Percentiles rank a stretch among this genome's conserved stretches.
Conservation (phyloP, 2,329 filamentous ascomycete genomes). For the Emmonsiellopsis sp. region DNA sequence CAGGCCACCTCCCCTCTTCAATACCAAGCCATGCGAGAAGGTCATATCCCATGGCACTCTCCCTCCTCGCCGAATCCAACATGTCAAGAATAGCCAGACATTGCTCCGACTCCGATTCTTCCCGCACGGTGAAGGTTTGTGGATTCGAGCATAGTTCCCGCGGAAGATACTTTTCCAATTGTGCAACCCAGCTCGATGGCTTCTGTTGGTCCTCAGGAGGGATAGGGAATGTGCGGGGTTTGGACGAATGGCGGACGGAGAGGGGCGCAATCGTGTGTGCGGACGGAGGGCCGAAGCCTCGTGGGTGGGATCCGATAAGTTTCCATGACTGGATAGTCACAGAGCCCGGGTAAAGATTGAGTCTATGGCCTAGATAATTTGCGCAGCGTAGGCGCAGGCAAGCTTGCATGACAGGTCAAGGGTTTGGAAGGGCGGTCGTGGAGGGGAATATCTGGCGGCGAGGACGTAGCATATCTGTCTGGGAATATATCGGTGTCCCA, state of each 20-base stretch:
- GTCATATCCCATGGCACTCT: conserved; percentile 22
- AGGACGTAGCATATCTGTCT: conserved; percentile 1
- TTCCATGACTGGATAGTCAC: background rate
- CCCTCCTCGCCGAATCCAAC: conserved; percentile 18
- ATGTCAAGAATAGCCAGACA: conserved; percentile 23
- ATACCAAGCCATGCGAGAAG: conserved; percentile 33
- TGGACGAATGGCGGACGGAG: conserved; percentile 1
- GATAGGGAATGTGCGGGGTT: conserved; percentile 13
- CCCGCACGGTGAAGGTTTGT: background rate
- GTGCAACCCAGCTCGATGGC: conserved; percentile 25
- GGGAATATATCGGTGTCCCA: background rate
- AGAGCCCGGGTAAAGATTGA: conserved; percentile 9
- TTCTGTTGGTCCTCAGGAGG: conserved; percentile 14
- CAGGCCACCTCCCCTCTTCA: conserved; percentile 30
- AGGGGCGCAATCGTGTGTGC: background rate
- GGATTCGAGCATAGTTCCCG: conserved; percentile 13
- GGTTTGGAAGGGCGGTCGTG: conserved; percentile 18
- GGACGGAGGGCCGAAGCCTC: background rate
- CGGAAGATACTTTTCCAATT: conserved; percentile 27
- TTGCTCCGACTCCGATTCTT: conserved; percentile 15
- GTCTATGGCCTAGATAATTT: conserved; percentile 24
- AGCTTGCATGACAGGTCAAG: conserved; percentile 33
- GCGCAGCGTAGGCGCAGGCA: conserved; percentile 29
- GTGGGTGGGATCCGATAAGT: background rate
- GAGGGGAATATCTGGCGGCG: background rate